phyloP scores from a whole-genome alignment of 208 protist genomes.

The Lotmaria passim region DNA sequence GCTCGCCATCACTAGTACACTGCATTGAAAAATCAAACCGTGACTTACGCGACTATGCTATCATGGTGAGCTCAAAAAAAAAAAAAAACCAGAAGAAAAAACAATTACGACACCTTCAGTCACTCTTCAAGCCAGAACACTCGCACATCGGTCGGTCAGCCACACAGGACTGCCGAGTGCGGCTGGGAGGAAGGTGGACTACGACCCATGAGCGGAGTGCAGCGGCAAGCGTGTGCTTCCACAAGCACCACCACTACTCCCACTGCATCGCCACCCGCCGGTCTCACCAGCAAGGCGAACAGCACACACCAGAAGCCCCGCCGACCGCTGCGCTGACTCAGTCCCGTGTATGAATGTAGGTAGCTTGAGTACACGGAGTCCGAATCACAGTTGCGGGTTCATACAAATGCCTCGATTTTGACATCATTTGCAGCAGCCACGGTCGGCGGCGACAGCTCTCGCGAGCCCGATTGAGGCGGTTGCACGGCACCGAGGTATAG shows the following conservation, averaged over 20 bases:
- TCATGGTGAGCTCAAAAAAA: not conserved
- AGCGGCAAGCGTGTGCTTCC: not conserved
- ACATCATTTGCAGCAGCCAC: not conserved
- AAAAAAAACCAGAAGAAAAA: not conserved
- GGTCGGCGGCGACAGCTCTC: constrained; percentile 13
- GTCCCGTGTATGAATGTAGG: constrained; percentile 52
- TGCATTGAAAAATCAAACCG: not conserved
- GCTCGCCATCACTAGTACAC: constrained; percentile 3
- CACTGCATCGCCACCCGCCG: no score
- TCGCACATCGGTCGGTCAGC: constrained; percentile 4
- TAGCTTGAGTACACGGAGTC: constrained; percentile 60
- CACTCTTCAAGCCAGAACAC: constrained; percentile 18
- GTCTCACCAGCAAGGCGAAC: no score
- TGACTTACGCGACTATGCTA: constrained; percentile 6
- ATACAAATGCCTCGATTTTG: constrained; percentile 66
- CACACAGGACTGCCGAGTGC: not conserved
- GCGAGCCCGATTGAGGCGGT: constrained; percentile 36
- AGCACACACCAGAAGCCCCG: not conserved
- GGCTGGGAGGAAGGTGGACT: constrained; percentile 9
- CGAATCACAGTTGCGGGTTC: constrained; percentile 55
- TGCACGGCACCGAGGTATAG: constrained; percentile 28
- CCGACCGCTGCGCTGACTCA: constrained; percentile 18
- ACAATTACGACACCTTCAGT: not conserved
- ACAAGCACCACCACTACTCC: no score
- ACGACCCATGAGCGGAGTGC: no score